Percentiles rank a stretch among this genome's conserved stretches.
These are phyloP conservation scores for Auricularia cornea DNA, from an alignment of 768 basidiomycete genomes.

Conservation along the genomic window DNA sequence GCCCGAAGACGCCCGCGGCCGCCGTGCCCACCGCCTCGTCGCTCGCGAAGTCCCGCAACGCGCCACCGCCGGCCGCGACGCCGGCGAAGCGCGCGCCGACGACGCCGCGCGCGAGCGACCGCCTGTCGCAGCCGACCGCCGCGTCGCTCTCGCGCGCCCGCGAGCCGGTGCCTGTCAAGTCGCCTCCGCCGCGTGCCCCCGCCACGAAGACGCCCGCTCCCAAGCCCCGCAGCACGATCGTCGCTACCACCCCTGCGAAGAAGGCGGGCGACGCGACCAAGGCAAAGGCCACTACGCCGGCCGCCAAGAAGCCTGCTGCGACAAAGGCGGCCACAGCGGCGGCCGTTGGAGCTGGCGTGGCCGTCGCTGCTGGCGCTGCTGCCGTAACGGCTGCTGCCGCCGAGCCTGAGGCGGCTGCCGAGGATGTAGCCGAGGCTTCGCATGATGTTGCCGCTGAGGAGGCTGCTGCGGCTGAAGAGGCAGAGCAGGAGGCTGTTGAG, in stretches of 20 bases:
- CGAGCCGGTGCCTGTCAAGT: conserved; percentile 19
- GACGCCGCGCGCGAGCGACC: conserved; percentile 37
- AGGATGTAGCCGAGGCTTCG: not conserved
- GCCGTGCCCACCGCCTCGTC: conserved; percentile 81
- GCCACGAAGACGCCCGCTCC: conserved; percentile 14
- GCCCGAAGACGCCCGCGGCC: conserved; percentile 55
- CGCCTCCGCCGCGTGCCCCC: conserved; percentile 5
- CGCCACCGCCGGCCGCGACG: conserved; percentile 30
- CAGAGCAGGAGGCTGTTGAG: conserved; percentile 11
- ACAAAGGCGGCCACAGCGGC: conserved; percentile 19
- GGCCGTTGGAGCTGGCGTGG: conserved; percentile 19
- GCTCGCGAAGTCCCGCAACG: conserved; percentile 58
- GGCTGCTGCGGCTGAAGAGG: conserved; percentile 6
- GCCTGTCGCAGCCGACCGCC: conserved; percentile 77
- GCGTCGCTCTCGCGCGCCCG: conserved; percentile 62
- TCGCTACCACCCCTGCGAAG: not conserved
- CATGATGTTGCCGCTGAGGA: not conserved
- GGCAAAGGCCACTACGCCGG: not conserved
- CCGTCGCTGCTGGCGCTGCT: conserved; percentile 13
- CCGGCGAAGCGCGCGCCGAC: conserved; percentile 45
- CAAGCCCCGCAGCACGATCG: conserved; percentile 12
- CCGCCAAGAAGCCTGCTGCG: conserved; percentile 11
- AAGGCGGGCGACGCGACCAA: conserved; percentile 17
- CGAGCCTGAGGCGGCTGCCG: conserved; percentile 13
- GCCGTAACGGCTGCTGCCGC: conserved; percentile 11